Base-by-base conservation (phyloP, 2,329 filamentous ascomycete genomes). In the Pyrenochaeta sp. region DNA sequence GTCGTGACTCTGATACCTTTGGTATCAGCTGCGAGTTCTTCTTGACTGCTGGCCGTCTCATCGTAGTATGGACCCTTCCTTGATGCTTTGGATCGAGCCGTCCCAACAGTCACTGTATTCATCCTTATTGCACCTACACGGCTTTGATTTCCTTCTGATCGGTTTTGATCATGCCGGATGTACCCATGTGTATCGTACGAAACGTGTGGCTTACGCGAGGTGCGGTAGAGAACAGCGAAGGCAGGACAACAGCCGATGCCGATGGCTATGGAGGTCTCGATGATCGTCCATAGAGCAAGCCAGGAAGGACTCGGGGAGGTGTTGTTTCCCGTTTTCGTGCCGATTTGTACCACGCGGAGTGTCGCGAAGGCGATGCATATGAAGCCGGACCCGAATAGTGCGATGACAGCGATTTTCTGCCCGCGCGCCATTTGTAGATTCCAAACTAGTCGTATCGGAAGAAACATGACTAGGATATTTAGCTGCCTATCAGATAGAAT, bases 361-460 rank as follows among this genome's bases (percentile, higher is more conserved):
- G 64, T 66, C 22, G 68, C 65, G 36, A 70, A 61, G 13, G 59
- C 19, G 37, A 71, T 67, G 59, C 68, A 71, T 8, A 71, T 48
- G 34, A 71, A 61, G 19, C 64, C 69, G 19, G 62, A 65, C 37
- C 62, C 62, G 56, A 72, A 72, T 1, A 72, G 56, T 4, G 53
- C 61, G 19, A 73, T 67, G 27, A 79, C 68, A n/a, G 69, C 72
- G 10, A 76, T 44, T 47, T 78, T 79, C 47, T 77, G 70, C 12
- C 59, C 54, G 4, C 52, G 54, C 10, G 72, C 66, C 62, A 78
- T 75, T 24, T 72, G 72, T 2, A 78, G 66, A 24, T 73, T 71
- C 72, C 72, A 77, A 30, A 78, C 74, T 1, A 78, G 66, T n/a
- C 68, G 71, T 45, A 77, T 63, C 3, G 77, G 75, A 8, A 79